Base-by-base conservation (phyloP, 2,329 filamentous ascomycete species). In the Pestalotiopsis sp. region DNA sequence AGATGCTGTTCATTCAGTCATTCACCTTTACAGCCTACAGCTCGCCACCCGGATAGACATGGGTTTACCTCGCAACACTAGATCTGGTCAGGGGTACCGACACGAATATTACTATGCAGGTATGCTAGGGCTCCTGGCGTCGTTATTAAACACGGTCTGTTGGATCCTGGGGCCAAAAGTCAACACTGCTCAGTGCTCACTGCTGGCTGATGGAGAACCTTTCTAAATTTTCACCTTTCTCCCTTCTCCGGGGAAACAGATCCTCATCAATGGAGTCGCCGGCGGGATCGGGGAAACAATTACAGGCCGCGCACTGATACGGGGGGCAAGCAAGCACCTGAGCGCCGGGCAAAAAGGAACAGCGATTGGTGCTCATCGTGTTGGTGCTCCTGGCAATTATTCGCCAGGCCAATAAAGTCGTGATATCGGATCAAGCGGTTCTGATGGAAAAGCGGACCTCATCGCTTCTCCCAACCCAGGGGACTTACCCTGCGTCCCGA, bases 301-400 rank as follows among this genome's bases (percentile, higher is more conserved):
- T 62, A 40, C 59, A 36, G 59, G 25, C 14, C 59, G 20, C 59
- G 59, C 59, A 62, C 27, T 62, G 59, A 62, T 41, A 27, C 27
- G n/a, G 38, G 62, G 49, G 40, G n/a, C 25, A 57, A 65, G 67
- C 60, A 65, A 64, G 31, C 31, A 36, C 7, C 31, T 36, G 31
- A 36, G 6, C 40, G 65, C 27, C 52, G 65, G 62, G 70, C 27
- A 68, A 67, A 52, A 52, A 52, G 1, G 41, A 61, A 69, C 71
- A 60, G 62, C 58, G 58, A 58, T 71, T 73, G 72, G 74, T 75
- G 65, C 69, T 72, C 68, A 66, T 61, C 66, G 65, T 68, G 66
- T 23, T n/a, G 17, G 45, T 52, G 45, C 45, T 52, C 17, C 38
- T 68, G 69, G 49, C 66, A 71, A 71, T 59, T 6, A 14, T n/a